Percentiles rank a stretch among this genome's conserved stretches.
Evolutionary conservation across 2,329 filamentous ascomycete species (phyloP).

Genomic region (Colletotrichum magnum): DNA sequence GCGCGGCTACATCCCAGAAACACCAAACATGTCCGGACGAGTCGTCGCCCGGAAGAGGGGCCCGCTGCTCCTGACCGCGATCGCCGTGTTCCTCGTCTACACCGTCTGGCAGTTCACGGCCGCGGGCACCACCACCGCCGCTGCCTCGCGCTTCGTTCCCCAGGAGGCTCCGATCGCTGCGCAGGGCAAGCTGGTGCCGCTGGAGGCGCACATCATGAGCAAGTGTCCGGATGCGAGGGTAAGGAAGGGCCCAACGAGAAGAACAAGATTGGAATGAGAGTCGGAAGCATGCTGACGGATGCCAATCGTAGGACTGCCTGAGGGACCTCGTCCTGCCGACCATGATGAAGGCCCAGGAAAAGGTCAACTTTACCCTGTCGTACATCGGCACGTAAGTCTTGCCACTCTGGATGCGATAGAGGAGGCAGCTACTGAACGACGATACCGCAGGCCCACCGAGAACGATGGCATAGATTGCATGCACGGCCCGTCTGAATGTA

Average conservation of each 20-base stretch:
- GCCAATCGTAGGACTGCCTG: conserved; percentile 75
- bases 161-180: conserved; percentile 18
- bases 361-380: conserved; percentile 91
- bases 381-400: conserved; percentile 83
- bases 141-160: conserved; percentile 9
- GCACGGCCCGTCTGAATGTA: conserved; percentile 88
- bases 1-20: conserved; percentile 12
- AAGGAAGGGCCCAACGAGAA: conserved; percentile 43
- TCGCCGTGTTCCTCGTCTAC: conserved; percentile 29
- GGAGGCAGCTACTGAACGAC: conserved; percentile 20
- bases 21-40: conserved; percentile 22
- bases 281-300: background rate
- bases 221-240: conserved; percentile 93
- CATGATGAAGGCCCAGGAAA: conserved; percentile 85
- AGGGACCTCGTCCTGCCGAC: conserved; percentile 84
- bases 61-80: conserved; percentile 14
- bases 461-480: conserved; percentile 90
- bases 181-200: conserved; percentile 69
- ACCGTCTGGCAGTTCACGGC: conserved; percentile 28
- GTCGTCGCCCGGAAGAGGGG: conserved; percentile 24
- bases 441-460: conserved; percentile 69
- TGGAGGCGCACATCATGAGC: conserved; percentile 97
- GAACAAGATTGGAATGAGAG: background rate
- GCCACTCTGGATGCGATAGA: background rate
- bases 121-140: background rate